A percentile compares a stretch with the other conserved stretches of the same genome.
Evolutionary conservation across 1,284 basidiomycete species (phyloP).

Genomic region (Takashimella koratensis): DNA sequence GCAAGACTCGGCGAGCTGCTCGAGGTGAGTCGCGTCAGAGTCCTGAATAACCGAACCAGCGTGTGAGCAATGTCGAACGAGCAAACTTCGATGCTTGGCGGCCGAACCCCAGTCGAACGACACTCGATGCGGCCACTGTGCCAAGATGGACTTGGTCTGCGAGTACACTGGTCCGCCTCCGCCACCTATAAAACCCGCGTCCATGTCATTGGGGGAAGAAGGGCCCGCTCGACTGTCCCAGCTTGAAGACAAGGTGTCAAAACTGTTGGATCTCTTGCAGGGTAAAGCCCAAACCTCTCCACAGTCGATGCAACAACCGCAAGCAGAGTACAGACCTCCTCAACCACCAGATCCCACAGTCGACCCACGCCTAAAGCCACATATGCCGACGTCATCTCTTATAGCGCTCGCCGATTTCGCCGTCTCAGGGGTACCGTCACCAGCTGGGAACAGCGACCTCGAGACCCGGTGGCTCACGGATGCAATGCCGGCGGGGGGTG

Average conservation of each 20-base stretch:
- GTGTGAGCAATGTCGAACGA: slow-evolving; percentile 17
- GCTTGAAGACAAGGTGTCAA: slow-evolving; percentile 15
- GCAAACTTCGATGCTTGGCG: slow-evolving; percentile 18
- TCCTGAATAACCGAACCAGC: slow-evolving; percentile 7
- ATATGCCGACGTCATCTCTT: slow-evolving; percentile 1
- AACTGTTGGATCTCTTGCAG: slow-evolving; percentile 12
- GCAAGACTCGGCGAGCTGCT: slow-evolving; percentile 10
- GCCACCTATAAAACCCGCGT: neutral
- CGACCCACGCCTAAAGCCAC: neutral
- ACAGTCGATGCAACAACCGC: neutral
- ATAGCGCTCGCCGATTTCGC: slow-evolving; percentile 2
- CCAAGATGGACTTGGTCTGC: slow-evolving; percentile 11
- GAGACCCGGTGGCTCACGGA: neutral
- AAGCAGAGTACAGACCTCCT: neutral
- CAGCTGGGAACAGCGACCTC: neutral
- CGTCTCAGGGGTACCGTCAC: neutral
- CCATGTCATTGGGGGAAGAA: neutral
- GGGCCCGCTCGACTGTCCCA: slow-evolving; percentile 5
- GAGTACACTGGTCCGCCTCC: slow-evolving; percentile 11
- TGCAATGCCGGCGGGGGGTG: neutral
- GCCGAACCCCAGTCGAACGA: neutral
- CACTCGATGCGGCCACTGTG: slow-evolving; percentile 16
- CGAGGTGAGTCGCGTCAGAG: slow-evolving; percentile 8
- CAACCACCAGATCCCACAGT: neutral
- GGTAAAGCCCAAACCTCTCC: too few relatives aligned